Evolutionary conservation across 805 yeast species (phyloP), one percentile per base, ranked within the genome.

Genomic region (Candida ficus): DNA sequence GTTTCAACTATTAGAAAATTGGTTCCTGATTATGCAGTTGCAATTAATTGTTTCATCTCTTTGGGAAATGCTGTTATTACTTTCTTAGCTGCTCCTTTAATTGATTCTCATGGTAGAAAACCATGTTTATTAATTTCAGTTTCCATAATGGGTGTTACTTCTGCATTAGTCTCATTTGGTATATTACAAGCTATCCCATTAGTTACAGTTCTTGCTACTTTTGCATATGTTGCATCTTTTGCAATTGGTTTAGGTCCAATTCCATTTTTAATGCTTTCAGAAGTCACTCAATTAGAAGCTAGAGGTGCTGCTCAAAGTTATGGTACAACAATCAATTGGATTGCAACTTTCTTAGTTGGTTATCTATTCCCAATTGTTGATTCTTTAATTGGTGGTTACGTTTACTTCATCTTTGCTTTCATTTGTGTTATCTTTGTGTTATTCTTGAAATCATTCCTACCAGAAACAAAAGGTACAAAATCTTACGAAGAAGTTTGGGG

Each of bases 231-330:
- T 36, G 78, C 83, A 1, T 75, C 88, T 21, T 93, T 91, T 67
- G 98, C 97, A 0, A 66, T 84, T 26, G 99, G 99, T 0, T 60
- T 89, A 46, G 99, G 99, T 0, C 99, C 99, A 7, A 89, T 93
- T 40, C 99, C 99, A 31, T 91, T 93, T 64, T 64, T 91, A 49
- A 63, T 90, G 38, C 81, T 91, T 10, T 77, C 95, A 7, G 98
- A 93, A 58, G 80, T 91, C n/a, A 83, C 95, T 0, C 95, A 89
- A 45, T 64, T 73, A 2, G 77, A 79, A 44, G 91, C 91, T 2
- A 80, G 79, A 42, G 90, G 90, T 3, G 69, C 79, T 33, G 97
- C 98, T 0, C 99, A 93, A 63, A 82, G 95, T 57, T 83, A 86
- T 70, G 98, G 96, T 11, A 88, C 93, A 0, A 76, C 87, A 12